Evolutionary conservation across 441 rosid genomes (phyloP), one percentile per base, ranked within the genome.

Genomic region (Breynia disticha): DNA sequence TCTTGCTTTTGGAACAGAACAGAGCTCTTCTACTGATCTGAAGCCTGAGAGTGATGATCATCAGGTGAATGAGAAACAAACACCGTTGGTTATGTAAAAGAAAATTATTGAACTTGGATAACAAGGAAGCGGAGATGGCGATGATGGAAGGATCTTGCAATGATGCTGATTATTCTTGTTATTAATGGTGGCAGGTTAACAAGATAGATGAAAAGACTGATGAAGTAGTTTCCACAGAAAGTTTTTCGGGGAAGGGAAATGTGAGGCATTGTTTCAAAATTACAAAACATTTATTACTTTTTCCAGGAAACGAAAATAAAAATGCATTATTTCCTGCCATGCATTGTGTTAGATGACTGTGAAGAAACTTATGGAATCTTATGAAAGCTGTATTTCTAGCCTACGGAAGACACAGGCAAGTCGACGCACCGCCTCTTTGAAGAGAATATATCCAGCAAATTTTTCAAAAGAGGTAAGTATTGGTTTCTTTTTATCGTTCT

Each of bases 361-460:
- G 35, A 71, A 59, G 50, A 70, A 73, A 50, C 83, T 93, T 38
- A 84, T 82, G 85, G 73, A 62, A 60, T 67, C 78, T 20, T 93
- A 93, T 62, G 87, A 81, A 73, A 69, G 64, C 47, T 93, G 99
- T 73, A 81, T 78, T 63, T 73, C 80, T 65, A 61, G 48, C 67
- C 60, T 88, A 61, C 67, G 95, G 20, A 81, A 76, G 73, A 48
- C 82, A 19, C 96, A 86, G 68, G 55, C 80, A 35, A 68, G 60
- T 35, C 80, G 97, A 35, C 87, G 95, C 17, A 62, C 56, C 49
- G 48, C 73, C 66, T 89, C 99, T 47, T 69, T 93, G 67, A 83
- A 72, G 86, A 78, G 76, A 74, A 79, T 93, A 42, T 57, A 87
- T 21, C 97, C 96, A 0, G 99, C 86, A 24, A 93, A 89, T 80